Evolutionary conservation across 176 grass and related monocot species (phyloP).

Genomic region (Luzula sylvatica): DNA sequence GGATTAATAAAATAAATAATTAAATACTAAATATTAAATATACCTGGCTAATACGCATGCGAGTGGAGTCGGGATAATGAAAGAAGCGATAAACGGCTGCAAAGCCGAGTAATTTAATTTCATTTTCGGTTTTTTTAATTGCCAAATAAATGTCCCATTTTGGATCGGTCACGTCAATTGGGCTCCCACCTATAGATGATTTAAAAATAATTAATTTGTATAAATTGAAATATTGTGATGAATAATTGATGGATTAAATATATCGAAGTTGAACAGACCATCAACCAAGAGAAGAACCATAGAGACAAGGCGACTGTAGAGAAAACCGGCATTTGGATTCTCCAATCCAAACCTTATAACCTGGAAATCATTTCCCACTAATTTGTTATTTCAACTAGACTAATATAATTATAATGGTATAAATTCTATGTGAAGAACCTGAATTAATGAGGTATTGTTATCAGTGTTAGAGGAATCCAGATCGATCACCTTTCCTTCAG

Average conservation of each 20-base stretch:
- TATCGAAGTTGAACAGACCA: conserved; percentile 28
- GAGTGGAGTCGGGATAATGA: conserved; percentile 62
- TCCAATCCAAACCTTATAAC: conserved; percentile 61
- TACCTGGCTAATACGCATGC: conserved; percentile 84
- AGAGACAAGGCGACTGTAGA: conserved; percentile 77
- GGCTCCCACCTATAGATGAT: conserved; percentile 17
- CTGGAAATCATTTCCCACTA: too few species aligned
- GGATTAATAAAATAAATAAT: not conserved
- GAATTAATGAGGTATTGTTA: conserved; percentile 14
- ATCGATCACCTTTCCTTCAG: conserved; percentile 18
- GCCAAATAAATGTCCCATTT: conserved; percentile 78
- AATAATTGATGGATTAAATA: not conserved
- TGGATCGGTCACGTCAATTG: conserved; percentile 78
- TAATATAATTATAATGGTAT: not conserved
- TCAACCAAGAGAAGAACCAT: conserved; percentile 93
- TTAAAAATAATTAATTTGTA: conserved; percentile 30
- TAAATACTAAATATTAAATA: not conserved
- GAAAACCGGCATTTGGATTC: conserved; percentile 54
- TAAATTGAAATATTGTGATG: conserved; percentile 8
- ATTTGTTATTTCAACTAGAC: too few species aligned
- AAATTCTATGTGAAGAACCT: conserved; percentile 33
- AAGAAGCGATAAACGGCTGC: conserved; percentile 74
- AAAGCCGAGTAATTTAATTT: conserved; percentile 51
- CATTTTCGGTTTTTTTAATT: conserved; percentile 34
- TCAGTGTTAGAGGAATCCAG: conserved; percentile 15